A percentile compares a stretch with the other conserved stretches of the same genome.
Conservation (phyloP, 2,329 filamentous ascomycete species). For the Xylaria sp. region DNA sequence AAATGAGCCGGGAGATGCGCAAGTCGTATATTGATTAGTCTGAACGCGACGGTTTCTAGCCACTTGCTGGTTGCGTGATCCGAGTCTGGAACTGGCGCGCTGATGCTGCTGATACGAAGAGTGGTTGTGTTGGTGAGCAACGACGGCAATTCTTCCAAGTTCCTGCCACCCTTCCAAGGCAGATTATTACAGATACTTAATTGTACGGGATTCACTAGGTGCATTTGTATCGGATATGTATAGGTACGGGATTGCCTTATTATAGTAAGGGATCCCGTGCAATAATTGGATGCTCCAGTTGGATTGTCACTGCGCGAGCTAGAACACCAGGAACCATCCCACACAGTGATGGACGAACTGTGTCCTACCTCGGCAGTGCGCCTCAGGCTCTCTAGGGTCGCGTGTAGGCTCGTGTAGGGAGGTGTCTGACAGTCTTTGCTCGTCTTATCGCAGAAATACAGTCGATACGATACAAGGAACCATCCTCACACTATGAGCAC, state of each 20-base stretch:
- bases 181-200: not conserved
- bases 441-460: not conserved
- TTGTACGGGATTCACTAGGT: too few relatives aligned
- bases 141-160: not conserved
- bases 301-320: not conserved
- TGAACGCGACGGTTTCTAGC: constrained; percentile 1
- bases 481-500: not conserved
- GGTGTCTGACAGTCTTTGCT: not conserved
- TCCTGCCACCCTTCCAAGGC: not conserved
- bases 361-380: not conserved
- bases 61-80: constrained; percentile 2
- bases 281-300: not conserved
- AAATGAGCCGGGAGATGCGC: not conserved
- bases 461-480: not conserved
- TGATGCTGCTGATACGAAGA: constrained; percentile 5
- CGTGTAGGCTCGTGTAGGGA: not conserved
- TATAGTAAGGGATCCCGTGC: too few relatives aligned
- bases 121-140: not conserved
- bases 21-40: not conserved
- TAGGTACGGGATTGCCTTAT: too few relatives aligned
- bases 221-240: too few relatives aligned
- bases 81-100: not conserved
- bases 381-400: not conserved
- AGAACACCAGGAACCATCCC: not conserved
- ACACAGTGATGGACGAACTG: not conserved